These are phyloP conservation scores for Aegilops speltoides DNA, from an alignment of 176 grass and related monocot species.

Conservation along the genomic window DNA sequence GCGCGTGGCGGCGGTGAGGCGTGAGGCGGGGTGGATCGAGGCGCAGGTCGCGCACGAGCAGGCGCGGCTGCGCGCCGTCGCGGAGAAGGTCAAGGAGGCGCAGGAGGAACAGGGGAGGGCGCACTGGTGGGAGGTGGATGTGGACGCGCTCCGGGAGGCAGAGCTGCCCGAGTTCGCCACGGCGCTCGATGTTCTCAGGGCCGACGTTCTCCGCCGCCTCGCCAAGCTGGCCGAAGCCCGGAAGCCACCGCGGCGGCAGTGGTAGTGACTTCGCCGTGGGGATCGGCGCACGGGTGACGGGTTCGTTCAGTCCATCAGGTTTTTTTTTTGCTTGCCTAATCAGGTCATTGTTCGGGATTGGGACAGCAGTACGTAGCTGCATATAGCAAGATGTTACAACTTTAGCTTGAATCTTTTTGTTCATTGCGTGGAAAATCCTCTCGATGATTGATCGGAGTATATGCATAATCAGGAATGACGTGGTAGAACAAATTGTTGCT, in stretches of 20 bases:
- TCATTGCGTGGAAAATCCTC: too few species aligned
- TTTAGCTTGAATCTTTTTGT: too few species aligned
- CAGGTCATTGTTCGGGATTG: not conserved
- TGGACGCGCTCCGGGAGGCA: slow-evolving; percentile 22
- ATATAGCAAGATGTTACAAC: not conserved
- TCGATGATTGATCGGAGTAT: too few species aligned
- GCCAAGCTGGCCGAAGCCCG: not conserved
- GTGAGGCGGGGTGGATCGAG: not conserved
- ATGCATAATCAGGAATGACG: too few species aligned
- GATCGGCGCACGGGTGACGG: not conserved
- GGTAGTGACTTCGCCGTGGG: not conserved
- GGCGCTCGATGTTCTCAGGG: slow-evolving; percentile 28
- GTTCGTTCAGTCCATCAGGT: not conserved
- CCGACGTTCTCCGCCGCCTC: not conserved
- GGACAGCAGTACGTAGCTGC: too few species aligned
- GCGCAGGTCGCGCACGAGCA: not conserved
- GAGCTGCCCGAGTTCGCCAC: slow-evolving; percentile 22
- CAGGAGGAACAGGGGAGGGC: not conserved
- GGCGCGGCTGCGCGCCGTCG: not conserved
- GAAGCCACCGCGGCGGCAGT: not conserved
- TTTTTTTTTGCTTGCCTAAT: not conserved
- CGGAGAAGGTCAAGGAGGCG: not conserved
- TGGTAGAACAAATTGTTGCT: not conserved
- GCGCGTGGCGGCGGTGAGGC: not conserved
- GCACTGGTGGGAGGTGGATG: slow-evolving; percentile 39